phyloP scores from a whole-genome alignment of 768 basidiomycete genomes.

The Lentinula edodes region DNA sequence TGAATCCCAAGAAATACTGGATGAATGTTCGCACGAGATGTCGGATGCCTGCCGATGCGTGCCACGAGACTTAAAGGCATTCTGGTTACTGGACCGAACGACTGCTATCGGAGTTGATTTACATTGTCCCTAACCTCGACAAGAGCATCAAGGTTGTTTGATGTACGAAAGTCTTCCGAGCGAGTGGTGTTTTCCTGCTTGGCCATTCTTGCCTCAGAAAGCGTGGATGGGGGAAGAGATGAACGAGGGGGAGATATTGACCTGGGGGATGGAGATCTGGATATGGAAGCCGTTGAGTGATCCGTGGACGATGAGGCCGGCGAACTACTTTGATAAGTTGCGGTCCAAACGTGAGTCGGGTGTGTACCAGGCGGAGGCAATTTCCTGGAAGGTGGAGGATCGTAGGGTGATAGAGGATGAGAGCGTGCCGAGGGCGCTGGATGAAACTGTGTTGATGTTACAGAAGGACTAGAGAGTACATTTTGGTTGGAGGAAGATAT shows the following conservation, averaged over 20 bases:
- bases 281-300: conserved; percentile 41
- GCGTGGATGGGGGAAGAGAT: conserved; percentile 11
- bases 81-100: neutral
- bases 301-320: conserved; percentile 57
- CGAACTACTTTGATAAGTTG: conserved; percentile 42
- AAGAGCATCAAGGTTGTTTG: neutral
- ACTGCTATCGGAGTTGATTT: neutral
- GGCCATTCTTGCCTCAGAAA: neutral
- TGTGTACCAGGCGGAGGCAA: neutral
- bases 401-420: neutral
- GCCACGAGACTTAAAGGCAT: neutral
- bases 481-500: conserved; percentile 8
- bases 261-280: conserved; percentile 39
- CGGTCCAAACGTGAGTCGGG: conserved; percentile 13
- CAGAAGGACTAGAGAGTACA: conserved; percentile 14
- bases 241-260: conserved; percentile 30
- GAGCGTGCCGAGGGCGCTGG: neutral
- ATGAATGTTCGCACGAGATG: too few species aligned
- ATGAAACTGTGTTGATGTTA: conserved; percentile 13
- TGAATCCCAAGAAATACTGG: too few species aligned
- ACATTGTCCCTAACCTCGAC: neutral
- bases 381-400: conserved; percentile 5
- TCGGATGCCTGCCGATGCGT: neutral
- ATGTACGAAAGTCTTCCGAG: neutral
- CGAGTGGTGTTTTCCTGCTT: neutral